phyloP scores from a whole-genome alignment of 2,329 filamentous ascomycete genomes.

The Talaromyces pinophilus region DNA sequence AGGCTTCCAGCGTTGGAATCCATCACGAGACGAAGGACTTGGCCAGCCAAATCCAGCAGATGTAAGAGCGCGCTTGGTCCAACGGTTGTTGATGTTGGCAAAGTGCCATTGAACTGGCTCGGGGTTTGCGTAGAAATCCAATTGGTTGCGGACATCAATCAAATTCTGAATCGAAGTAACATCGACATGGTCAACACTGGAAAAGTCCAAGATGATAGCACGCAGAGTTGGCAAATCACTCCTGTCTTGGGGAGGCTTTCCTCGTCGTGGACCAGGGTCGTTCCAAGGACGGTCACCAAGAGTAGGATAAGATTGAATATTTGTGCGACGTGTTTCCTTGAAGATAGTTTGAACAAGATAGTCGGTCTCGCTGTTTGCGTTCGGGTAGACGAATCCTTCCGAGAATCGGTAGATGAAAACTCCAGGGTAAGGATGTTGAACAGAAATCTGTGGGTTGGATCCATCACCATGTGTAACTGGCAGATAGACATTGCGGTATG shows the following conservation, averaged over 20 bases:
- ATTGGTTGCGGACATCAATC: conserved; percentile 91
- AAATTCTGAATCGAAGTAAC: conserved; percentile 89
- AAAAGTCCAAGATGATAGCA: conserved; percentile 92
- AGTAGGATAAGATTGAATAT: conserved; percentile 63
- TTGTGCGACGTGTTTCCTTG: conserved; percentile 72
- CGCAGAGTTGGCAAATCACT: conserved; percentile 68
- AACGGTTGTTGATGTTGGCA: conserved; percentile 87
- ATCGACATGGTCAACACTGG: conserved; percentile 89
- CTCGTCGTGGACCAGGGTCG: conserved; percentile 73
- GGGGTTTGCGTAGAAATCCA: conserved; percentile 80
- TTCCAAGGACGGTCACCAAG: conserved; percentile 91
- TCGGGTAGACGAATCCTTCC: conserved; percentile 95
- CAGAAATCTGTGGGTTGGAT: conserved; percentile 77
- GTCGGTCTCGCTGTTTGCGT: conserved; percentile 85
- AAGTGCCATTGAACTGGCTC: conserved; percentile 92
- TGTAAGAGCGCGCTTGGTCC: conserved; percentile 88
- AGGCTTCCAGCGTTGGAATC: conserved; percentile 78
- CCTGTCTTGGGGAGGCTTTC: conserved; percentile 52
- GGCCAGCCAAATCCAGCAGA: conserved; percentile 88
- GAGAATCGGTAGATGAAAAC: conserved; percentile 95
- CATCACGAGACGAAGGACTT: conserved; percentile 52
- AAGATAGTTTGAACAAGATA: conserved; percentile 70
- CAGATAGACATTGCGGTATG: conserved; percentile 76
- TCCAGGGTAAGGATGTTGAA: conserved; percentile 83
- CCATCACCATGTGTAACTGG: conserved; percentile 87